Evolutionary conservation across 2,329 filamentous ascomycete genomes (phyloP), one percentile per base, ranked within the genome.

Genomic region (Fusarium succisae): DNA sequence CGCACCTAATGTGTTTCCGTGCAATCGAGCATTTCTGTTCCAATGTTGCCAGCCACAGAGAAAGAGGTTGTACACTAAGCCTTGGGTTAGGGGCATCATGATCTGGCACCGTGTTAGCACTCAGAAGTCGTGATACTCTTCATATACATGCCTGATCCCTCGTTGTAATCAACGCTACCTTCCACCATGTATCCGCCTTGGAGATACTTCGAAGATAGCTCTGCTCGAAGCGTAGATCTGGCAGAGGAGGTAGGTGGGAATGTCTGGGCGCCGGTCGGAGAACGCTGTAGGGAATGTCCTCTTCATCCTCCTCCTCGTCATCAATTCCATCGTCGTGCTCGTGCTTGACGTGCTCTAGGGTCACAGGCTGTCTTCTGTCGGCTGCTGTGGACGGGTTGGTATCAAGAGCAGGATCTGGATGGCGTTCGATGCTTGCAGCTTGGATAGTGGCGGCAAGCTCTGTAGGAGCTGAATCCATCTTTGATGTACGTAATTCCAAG

Each of bases 161-260:
- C 41, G 93, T 82, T 24, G 96, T 99, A 76, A 99, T 96, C 85
- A 92, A 93, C 13, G 90, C 88, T 38, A 99, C 90, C 81, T 91
- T 90, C 85, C 93, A 92, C 91, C 92, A 95, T 30, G 90, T 91
- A 75, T 96, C 90, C 41, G 95, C 94, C 63, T 90, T 87, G 74
- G 92, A 90, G 77, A 99, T 93, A 84, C 95, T 97, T 78, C 93
- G 92, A 63, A 99, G 89, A 83, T 99, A 99, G 87, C 95, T 98
- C 88, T 99, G 96, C 85, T 99, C 96, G 84, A 98, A 98, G 48
- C 96, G 91, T 75, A 99, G 86, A 84, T 99, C 96, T 8, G 95
- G 95, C 79, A 98, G 89, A 14, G 91, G 89, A 37, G 88, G 89
- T 62, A 91, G 84, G 45, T 84, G 82, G 41, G 83, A 82, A 53